Conservation (phyloP, 768 basidiomycete species). For the Xerocomellus chrysenteron region DNA sequence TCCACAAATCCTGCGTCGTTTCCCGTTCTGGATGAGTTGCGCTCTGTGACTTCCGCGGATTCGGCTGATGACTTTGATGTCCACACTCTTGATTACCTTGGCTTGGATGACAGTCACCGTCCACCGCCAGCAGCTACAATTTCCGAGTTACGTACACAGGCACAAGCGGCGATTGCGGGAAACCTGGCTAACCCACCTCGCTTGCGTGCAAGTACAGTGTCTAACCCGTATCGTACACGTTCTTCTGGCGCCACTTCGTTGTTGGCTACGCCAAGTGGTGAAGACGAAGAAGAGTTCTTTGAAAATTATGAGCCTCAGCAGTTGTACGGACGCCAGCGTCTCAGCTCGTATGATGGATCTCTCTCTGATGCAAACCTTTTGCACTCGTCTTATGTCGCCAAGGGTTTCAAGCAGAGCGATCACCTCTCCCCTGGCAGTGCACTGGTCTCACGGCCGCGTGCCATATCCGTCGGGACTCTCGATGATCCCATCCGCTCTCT, state of each 20-base stretch:
- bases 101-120: constrained; percentile 78
- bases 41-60: constrained; percentile 76
- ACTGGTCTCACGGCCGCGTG: constrained; percentile 61
- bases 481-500: constrained; percentile 75
- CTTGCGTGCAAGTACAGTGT: constrained; percentile 87
- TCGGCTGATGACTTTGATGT: constrained; percentile 87
- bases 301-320: constrained; percentile 50
- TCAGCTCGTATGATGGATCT: constrained; percentile 61
- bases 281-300: constrained; percentile 77
- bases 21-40: constrained; percentile 74
- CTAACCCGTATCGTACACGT: constrained; percentile 81
- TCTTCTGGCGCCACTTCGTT: constrained; percentile 59
- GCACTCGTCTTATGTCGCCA: constrained; percentile 61
- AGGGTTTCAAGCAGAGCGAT: constrained; percentile 73
- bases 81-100: constrained; percentile 95
- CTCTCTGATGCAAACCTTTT: constrained; percentile 51
- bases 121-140: constrained; percentile 84
- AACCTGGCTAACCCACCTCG: constrained; percentile 79
- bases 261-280: constrained; percentile 57
- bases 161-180: constrained; percentile 85
- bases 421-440: constrained; percentile 52
- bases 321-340: constrained; percentile 51
- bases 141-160: constrained; percentile 84
- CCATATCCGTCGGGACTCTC: constrained; percentile 85
- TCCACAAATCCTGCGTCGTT: constrained; percentile 60